Evolutionary conservation across 169 alveolate genomes (phyloP), one percentile per base, ranked within the genome.

Genomic region (Cytauxzoon felis): DNA sequence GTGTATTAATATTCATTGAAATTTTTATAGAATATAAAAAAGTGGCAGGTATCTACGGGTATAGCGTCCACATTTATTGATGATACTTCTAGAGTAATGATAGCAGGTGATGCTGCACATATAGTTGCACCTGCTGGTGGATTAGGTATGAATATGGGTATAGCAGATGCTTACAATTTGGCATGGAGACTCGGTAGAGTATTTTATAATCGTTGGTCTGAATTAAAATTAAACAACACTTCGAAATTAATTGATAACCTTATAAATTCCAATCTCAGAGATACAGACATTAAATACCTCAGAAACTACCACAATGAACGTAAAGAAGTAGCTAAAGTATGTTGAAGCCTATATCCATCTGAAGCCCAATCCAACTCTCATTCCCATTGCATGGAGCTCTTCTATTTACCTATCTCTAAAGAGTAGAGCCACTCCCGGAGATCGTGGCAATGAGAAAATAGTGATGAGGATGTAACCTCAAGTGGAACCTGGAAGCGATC

Each of bases 51-150:
- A 63, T 69, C 82, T 51, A 92, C 92, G 78, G 83, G 82, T 1
- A 88, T 89, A 45, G 84, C 94, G 5, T 62, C 67, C 5, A 62
- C 94, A 5, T 78, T 75, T 68, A 54, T 80, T 1, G 94, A 88
- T 49, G 51, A 62, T 9, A 73, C 82, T 24, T 58, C 67, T 40
- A 49, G 90, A 19, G 69, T 90, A 33, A 50, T 90, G 38, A 58
- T 92, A 23, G 88, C 87, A n/a, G 98, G 98, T 16, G 98, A 94
- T 60, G 80, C 98, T 27, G 97, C 98, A 3, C 98, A 94, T 67
- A 75, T 90, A 11, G 76, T 93, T 24, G 96, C 98, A 0, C 98
- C 98, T 0, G 91, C 97, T 2, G 98, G 98, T 0, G 98, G 98
- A 13, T 91, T 90, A 62, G 98, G 98, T 18, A 85, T 93, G 93